Evolutionary conservation across 139 green algal species (phyloP).

Genomic region (Gonium pectorale): DNA sequence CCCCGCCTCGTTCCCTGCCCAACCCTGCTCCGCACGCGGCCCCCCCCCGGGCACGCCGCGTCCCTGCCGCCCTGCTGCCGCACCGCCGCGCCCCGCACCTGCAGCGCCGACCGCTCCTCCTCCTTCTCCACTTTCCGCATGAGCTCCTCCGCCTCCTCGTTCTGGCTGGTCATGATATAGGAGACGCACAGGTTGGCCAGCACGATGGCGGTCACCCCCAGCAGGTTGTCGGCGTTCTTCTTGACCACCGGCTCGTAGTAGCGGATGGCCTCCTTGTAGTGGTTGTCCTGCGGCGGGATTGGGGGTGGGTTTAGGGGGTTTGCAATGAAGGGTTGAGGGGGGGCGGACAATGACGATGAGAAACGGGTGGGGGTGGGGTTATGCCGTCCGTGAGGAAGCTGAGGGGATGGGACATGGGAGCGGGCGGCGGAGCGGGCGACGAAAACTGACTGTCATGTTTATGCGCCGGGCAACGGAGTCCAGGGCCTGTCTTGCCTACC

Average conservation of each 20-base stretch:
- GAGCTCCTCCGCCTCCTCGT: conserved; percentile 91
- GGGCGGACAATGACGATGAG: neutral
- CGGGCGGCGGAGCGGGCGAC: too few relatives aligned
- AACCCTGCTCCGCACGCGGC: too few relatives aligned
- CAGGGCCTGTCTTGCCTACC: too few relatives aligned
- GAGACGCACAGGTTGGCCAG: conserved; percentile 94
- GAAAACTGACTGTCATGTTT: too few relatives aligned
- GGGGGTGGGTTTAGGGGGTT: too few relatives aligned
- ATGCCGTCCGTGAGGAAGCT: too few relatives aligned
- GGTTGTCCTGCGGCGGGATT: conserved; percentile 67
- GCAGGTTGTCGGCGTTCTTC: conserved; percentile 68
- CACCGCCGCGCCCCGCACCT: neutral
- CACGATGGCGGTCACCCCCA: conserved; percentile 85
- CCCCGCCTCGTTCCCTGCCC: too few relatives aligned
- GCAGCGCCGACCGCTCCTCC: conserved; percentile 65
- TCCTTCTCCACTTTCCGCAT: conserved; percentile 90
- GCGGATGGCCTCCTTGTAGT: conserved; percentile 83
- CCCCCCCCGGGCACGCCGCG: too few relatives aligned
- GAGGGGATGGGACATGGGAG: too few relatives aligned
- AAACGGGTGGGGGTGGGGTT: too few relatives aligned
- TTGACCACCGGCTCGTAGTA: conserved; percentile 85
- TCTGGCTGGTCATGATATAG: conserved; percentile 93
- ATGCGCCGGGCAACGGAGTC: too few relatives aligned
- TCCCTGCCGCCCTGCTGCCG: too few relatives aligned
- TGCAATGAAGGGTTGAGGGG: neutral